Conservation (phyloP, 2,329 filamentous ascomycete species). For the Volutella citrinella region DNA sequence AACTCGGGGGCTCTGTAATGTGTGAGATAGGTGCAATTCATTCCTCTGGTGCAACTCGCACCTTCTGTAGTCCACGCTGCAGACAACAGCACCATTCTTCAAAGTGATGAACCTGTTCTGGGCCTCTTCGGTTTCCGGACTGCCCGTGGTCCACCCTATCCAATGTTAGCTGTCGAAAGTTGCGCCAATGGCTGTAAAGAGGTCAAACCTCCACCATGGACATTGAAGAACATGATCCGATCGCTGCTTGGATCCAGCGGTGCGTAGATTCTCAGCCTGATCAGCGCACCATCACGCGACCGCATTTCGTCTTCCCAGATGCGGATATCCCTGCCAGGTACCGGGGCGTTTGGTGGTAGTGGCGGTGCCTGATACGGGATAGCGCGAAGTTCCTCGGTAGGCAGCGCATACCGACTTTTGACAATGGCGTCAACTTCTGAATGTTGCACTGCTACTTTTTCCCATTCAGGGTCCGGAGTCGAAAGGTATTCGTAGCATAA, state of each 20-base stretch:
- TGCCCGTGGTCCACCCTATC: constrained; percentile 6
- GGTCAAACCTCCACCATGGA: constrained; percentile 8
- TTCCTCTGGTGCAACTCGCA: too few relatives aligned
- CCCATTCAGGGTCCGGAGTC: constrained; percentile 1
- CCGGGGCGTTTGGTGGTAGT: neutral
- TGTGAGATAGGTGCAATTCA: too few relatives aligned
- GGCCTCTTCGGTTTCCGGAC: constrained; percentile 6
- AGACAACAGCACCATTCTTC: constrained; percentile 2
- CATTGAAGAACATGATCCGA: constrained; percentile 6
- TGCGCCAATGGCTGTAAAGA: too few relatives aligned
- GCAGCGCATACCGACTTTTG: constrained; percentile 1
- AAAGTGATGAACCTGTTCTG: constrained; percentile 3
- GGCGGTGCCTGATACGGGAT: constrained; percentile 1
- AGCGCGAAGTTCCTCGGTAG: constrained; percentile 6
- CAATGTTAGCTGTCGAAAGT: too few relatives aligned
- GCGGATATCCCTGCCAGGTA: neutral
- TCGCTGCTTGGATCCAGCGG: neutral
- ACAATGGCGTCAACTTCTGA: neutral
- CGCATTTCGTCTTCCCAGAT: neutral
- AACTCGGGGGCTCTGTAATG: constrained; percentile 5
- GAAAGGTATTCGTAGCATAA: neutral
- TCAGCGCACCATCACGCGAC: neutral
- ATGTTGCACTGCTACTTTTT: neutral
- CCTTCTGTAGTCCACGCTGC: constrained; percentile 8
- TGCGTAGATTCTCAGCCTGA: constrained; percentile 3